phyloP scores from a whole-genome alignment of 2,329 filamentous ascomycete species.

The Phyllosticta citribraziliensis region DNA sequence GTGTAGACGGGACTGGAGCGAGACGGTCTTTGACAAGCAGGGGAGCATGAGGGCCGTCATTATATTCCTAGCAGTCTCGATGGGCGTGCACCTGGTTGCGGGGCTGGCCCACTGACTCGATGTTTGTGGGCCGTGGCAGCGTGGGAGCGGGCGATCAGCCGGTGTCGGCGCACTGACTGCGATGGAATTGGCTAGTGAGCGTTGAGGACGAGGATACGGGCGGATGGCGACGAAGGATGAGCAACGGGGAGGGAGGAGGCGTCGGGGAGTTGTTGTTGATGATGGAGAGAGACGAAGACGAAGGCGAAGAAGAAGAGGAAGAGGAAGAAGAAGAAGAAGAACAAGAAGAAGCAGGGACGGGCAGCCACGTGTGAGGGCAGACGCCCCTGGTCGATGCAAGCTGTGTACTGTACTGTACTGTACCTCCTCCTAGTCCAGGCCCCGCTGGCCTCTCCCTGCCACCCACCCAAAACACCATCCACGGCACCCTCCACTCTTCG shows the following conservation, averaged over 20 bases:
- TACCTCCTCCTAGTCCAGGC: no score
- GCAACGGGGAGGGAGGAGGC: no score
- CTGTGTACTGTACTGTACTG: no score
- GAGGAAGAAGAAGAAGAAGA: no score
- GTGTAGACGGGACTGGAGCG: neutral
- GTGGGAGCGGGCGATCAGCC: neutral
- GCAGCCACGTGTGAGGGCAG: neutral
- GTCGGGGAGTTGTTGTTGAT: no score
- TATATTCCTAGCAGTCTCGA: neutral
- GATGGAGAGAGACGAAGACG: no score
- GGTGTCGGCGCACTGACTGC: neutral
- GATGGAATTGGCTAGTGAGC: neutral
- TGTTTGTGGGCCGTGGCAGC: neutral
- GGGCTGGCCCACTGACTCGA: neutral
- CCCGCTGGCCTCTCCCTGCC: neutral
- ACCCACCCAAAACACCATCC: neutral
- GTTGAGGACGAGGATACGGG: neutral
- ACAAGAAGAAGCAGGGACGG: no score
- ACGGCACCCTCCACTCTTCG: neutral
- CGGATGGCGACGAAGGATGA: no score
- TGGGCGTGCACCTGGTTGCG: neutral
- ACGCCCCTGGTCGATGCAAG: neutral
- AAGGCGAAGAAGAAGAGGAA: no score
- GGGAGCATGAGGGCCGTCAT: no score
- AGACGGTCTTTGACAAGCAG: no score